These are phyloP conservation scores for Amauroascus verrucosus DNA, from an alignment of 2,329 filamentous ascomycete genomes.

Conservation along the genomic window DNA sequence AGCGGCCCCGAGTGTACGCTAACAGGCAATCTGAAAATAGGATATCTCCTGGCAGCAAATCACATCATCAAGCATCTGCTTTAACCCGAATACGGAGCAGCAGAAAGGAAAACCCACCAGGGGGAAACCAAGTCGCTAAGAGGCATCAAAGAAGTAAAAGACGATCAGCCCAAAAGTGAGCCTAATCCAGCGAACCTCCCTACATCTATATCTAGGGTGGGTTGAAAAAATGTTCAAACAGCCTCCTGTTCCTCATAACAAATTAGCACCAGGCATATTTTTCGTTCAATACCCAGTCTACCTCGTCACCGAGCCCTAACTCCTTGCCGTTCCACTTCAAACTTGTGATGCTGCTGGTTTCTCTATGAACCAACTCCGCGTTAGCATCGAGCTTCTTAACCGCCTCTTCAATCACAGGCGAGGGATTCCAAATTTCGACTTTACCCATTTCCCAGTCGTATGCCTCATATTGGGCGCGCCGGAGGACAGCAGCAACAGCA, in stretches of 20 bases:
- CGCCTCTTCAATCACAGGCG: conserved; percentile 40
- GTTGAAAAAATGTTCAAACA: conserved; percentile 8
- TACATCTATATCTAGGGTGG: conserved; percentile 2
- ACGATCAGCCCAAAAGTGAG: background rate
- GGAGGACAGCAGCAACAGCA: conserved; percentile 53
- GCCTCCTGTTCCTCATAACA: background rate
- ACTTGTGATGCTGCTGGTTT: conserved; percentile 39
- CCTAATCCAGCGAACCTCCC: background rate
- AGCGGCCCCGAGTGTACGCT: background rate
- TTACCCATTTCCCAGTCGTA: conserved; percentile 57
- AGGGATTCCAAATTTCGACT: conserved; percentile 78
- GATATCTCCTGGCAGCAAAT: conserved; percentile 27
- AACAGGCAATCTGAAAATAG: conserved; percentile 16
- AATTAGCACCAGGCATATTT: conserved; percentile 42
- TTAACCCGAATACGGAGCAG: conserved; percentile 20
- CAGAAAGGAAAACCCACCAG: conserved; percentile 1
- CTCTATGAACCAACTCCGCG: conserved; percentile 35
- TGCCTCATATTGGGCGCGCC: conserved; percentile 60
- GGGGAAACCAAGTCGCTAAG: conserved; percentile 6
- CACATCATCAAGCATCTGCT: conserved; percentile 31
- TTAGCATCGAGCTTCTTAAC: conserved; percentile 31
- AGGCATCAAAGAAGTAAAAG: background rate
- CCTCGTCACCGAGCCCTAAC: conserved; percentile 28
- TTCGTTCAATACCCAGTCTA: conserved; percentile 41
- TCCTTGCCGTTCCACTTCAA: conserved; percentile 39